A percentile compares a stretch with the other conserved stretches of the same genome.
Conservation (phyloP, 2,329 filamentous ascomycete species). For the Alternaria ventricosa region DNA sequence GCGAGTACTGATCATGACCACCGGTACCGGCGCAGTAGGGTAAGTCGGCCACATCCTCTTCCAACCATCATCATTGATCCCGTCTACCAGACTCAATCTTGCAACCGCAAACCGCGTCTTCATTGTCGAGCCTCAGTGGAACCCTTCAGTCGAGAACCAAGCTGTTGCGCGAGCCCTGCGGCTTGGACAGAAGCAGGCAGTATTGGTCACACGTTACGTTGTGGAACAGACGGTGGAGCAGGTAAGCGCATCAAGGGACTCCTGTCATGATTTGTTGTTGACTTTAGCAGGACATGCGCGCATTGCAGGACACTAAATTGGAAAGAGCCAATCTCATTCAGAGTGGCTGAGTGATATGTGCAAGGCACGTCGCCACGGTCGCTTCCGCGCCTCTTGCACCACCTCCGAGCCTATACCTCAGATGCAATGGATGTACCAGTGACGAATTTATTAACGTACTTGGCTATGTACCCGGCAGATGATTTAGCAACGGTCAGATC, state of each 20-base stretch:
- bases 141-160: constrained; percentile 60
- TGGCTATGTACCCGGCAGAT: too few species aligned
- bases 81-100: too few species aligned
- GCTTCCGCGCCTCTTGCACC: too few species aligned
- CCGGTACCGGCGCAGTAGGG: constrained; percentile 60
- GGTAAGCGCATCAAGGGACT: too few species aligned
- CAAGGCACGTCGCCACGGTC: too few species aligned
- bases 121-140: constrained; percentile 63
- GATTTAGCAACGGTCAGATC: too few species aligned
- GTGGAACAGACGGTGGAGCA: constrained; percentile 46
- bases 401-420: too few species aligned
- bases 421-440: too few species aligned
- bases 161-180: constrained; percentile 59
- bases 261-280: too few species aligned
- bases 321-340: background rate
- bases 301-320: background rate
- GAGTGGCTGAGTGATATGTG: too few species aligned
- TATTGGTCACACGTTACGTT: constrained; percentile 57
- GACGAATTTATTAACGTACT: too few species aligned
- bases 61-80: too few species aligned
- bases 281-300: constrained; percentile 40
- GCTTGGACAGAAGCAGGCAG: constrained; percentile 54
- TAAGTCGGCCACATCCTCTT: constrained; percentile 31
- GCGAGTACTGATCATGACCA: constrained; percentile 60
- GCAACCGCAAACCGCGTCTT: constrained; percentile 57